phyloP scores from a whole-genome alignment of 225 moss, liverwort and hornwort genomes.

The Neckera pumila region DNA sequence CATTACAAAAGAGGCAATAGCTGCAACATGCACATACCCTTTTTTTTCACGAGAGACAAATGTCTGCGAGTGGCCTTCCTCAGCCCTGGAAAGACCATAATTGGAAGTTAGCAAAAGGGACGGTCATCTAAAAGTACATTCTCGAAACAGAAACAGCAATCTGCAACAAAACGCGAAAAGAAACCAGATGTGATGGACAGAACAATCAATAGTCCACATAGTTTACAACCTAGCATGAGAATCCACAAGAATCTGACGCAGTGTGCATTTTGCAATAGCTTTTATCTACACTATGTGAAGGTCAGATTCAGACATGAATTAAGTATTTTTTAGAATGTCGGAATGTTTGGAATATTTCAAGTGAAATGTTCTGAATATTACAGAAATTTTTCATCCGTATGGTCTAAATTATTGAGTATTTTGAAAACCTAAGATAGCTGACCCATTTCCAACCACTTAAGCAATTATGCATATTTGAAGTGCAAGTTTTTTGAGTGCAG shows the following conservation, averaged over 20 bases:
- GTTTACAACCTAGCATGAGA: neutral
- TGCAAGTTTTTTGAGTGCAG: too few relatives aligned
- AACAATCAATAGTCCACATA: neutral
- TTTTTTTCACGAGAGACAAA: conserved; percentile 64
- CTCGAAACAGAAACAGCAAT: neutral
- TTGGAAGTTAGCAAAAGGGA: neutral
- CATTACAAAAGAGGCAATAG: neutral
- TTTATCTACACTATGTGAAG: too few relatives aligned
- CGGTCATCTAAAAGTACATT: neutral
- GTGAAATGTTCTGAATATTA: too few relatives aligned
- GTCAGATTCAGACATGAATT: too few relatives aligned
- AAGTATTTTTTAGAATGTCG: too few relatives aligned
- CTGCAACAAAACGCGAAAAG: neutral
- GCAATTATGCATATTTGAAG: too few relatives aligned
- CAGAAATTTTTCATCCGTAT: too few relatives aligned
- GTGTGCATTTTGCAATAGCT: neutral
- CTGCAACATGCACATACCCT: conserved; percentile 25
- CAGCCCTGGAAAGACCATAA: conserved; percentile 32
- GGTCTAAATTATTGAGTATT: too few relatives aligned
- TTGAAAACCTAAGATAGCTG: too few relatives aligned
- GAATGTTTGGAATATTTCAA: too few relatives aligned
- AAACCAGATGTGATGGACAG: neutral
- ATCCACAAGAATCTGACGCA: neutral
- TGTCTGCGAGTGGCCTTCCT: conserved; percentile 68
- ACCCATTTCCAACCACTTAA: too few relatives aligned